Percentiles rank a stretch among this genome's conserved stretches.
Conservation (phyloP, 2,329 filamentous ascomycete genomes). For the Ophiostoma sp. region DNA sequence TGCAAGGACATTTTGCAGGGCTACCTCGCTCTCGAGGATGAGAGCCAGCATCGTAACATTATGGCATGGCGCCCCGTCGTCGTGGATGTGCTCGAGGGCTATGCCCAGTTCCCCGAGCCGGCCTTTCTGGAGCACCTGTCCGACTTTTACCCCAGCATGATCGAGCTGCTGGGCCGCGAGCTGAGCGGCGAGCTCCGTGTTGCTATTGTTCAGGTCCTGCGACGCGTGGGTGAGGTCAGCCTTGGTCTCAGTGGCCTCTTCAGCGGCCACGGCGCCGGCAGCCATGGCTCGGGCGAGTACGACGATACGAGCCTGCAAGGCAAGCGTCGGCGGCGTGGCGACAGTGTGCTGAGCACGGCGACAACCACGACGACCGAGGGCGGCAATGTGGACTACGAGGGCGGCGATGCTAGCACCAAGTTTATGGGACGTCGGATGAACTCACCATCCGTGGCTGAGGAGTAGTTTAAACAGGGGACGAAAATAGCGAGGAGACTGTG, state of each 20-base stretch:
- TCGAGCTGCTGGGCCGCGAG: constrained; percentile 81
- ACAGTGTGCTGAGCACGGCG: constrained; percentile 30
- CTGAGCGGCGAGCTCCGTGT: constrained; percentile 75
- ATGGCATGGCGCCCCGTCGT: constrained; percentile 96
- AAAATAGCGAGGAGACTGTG: background rate
- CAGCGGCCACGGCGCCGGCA: background rate
- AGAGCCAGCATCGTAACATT: constrained; percentile 95
- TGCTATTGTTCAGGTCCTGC: constrained; percentile 74
- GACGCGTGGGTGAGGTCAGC: constrained; percentile 77
- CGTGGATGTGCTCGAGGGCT: constrained; percentile 93
- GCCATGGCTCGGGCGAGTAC: constrained; percentile 21
- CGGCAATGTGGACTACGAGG: constrained; percentile 31
- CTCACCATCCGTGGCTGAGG: constrained; percentile 18
- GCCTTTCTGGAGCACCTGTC: constrained; percentile 79
- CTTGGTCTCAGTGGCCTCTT: constrained; percentile 56
- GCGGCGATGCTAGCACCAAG: constrained; percentile 33
- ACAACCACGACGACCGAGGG: constrained; percentile 24
- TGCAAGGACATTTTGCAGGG: constrained; percentile 91
- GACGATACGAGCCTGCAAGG: background rate
- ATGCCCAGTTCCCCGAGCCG: constrained; percentile 74
- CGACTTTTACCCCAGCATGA: constrained; percentile 81
- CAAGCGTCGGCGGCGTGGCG: constrained; percentile 23
- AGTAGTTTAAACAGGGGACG: background rate
- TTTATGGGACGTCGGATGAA: constrained; percentile 32
- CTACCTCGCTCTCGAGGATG: constrained; percentile 86